These are phyloP conservation scores for Fusarium illudens DNA, from an alignment of 2,329 filamentous ascomycete species.

Conservation along the genomic window DNA sequence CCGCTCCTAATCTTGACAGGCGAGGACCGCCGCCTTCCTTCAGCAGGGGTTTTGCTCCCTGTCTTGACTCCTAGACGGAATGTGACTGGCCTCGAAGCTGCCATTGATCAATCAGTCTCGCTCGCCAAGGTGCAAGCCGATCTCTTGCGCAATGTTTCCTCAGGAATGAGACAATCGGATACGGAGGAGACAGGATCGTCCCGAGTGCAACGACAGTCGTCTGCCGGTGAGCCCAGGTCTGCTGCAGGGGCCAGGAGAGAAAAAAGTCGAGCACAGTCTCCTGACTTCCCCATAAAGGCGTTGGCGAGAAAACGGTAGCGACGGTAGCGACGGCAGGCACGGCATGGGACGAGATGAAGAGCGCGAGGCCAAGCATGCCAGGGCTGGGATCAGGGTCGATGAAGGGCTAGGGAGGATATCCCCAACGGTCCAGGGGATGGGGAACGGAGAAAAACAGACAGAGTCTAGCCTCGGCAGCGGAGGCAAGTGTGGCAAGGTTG, in stretches of 20 bases:
- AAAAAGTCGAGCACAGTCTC: slow-evolving; percentile 11
- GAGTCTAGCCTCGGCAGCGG: slow-evolving; percentile 6
- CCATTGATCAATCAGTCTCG: neutral
- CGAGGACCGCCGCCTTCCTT: neutral
- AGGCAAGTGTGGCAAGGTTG: slow-evolving; percentile 11
- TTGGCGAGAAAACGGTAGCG: slow-evolving; percentile 19
- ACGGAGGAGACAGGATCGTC: slow-evolving; percentile 4
- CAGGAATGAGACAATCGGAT: neutral
- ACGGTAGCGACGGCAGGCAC: slow-evolving; percentile 22
- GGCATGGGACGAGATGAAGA: slow-evolving; percentile 14
- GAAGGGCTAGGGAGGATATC: slow-evolving; percentile 13
- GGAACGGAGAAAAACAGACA: slow-evolving; percentile 1
- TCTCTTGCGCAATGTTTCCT: neutral
- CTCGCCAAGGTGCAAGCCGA: neutral
- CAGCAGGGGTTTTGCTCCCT: neutral
- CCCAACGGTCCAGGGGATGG: neutral
- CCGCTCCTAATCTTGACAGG: neutral
- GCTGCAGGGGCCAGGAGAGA: neutral
- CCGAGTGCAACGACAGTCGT: slow-evolving; percentile 2
- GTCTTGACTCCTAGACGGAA: neutral
- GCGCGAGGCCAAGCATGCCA: neutral
- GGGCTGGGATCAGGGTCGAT: slow-evolving; percentile 25
- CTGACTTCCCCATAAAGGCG: slow-evolving; percentile 8
- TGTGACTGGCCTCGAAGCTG: neutral
- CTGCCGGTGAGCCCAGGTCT: neutral